A percentile compares a stretch with the other conserved stretches of the same genome.
Evolutionary conservation across 768 basidiomycete genomes (phyloP).

Genomic region (Rhizopogon vinicolor): DNA sequence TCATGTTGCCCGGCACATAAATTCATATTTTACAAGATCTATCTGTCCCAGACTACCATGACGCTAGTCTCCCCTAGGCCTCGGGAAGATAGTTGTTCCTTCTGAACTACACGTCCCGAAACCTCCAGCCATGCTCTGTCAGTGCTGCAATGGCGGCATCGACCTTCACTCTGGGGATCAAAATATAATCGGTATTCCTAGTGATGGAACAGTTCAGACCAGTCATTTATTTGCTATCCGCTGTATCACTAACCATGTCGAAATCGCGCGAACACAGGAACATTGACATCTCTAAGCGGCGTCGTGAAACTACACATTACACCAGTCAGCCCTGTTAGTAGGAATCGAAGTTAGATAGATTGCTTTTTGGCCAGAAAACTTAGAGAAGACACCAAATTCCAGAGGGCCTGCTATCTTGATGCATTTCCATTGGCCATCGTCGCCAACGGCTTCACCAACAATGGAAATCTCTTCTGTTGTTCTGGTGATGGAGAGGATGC

Average conservation of each 20-base stretch:
- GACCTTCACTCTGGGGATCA: slow-evolving; percentile 44
- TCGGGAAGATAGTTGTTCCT: no score
- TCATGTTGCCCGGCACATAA: no score
- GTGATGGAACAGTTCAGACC: neutral
- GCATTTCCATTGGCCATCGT: slow-evolving; percentile 47
- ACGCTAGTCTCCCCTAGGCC: no score
- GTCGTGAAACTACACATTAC: slow-evolving; percentile 49
- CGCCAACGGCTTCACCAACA: slow-evolving; percentile 39
- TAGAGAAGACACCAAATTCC: slow-evolving; percentile 46
- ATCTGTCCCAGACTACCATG: no score
- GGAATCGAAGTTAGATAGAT: slow-evolving; percentile 1
- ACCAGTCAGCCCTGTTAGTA: slow-evolving; percentile 45
- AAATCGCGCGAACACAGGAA: slow-evolving; percentile 56
- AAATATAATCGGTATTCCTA: slow-evolving; percentile 66
- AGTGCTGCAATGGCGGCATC: slow-evolving; percentile 39
- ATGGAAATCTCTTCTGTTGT: slow-evolving; percentile 60
- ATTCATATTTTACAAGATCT: no score
- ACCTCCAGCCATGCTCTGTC: slow-evolving; percentile 47
- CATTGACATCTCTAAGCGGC: slow-evolving; percentile 45
- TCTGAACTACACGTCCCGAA: neutral
- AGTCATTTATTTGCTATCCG: neutral
- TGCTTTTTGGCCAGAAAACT: neutral
- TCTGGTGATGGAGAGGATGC: slow-evolving; percentile 53
- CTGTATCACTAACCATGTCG: slow-evolving; percentile 47
- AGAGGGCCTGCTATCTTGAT: slow-evolving; percentile 64